Evolutionary conservation across 768 basidiomycete genomes (phyloP).

Genomic region (Lentinula boryana): DNA sequence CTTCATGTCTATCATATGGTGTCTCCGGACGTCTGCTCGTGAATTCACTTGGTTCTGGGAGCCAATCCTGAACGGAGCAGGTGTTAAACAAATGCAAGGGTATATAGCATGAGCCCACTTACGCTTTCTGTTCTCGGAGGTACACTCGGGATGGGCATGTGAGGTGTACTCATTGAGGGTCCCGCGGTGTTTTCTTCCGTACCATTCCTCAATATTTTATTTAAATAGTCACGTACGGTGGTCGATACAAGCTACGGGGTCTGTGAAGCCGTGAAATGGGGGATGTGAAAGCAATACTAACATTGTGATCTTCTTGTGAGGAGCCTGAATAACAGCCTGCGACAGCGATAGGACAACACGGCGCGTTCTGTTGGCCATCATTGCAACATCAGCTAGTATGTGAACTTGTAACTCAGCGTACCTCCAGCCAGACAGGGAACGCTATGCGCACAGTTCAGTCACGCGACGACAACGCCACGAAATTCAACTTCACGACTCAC

Average conservation of each 20-base stretch:
- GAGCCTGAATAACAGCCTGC: conserved; percentile 79
- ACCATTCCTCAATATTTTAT: conserved; percentile 44
- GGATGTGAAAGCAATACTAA: conserved; percentile 24
- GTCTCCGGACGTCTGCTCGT: conserved; percentile 3
- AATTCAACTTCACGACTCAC: conserved; percentile 34
- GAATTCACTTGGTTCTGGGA: conserved; percentile 20
- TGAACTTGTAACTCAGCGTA: conserved; percentile 19
- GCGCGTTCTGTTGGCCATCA: conserved; percentile 50
- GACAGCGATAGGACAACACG: conserved; percentile 77
- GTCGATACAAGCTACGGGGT: conserved; percentile 51
- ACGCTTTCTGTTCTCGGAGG: conserved; percentile 3
- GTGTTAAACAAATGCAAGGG: conserved; percentile 12
- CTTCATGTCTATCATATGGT: conserved; percentile 4
- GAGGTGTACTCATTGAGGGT: conserved; percentile 13
- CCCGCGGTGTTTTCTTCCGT: conserved; percentile 18
- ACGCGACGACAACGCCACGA: neutral
- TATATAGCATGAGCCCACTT: conserved; percentile 10
- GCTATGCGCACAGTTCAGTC: conserved; percentile 32
- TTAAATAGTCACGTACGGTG: conserved; percentile 64
- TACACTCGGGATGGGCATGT: conserved; percentile 23
- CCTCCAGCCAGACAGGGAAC: conserved; percentile 84
- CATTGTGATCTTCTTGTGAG: conserved; percentile 73
- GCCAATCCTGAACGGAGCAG: conserved; percentile 25
- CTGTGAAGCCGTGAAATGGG: neutral
- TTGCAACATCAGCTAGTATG: conserved; percentile 2